A percentile compares a stretch with the other conserved stretches of the same genome.
These are phyloP conservation scores for Cyberlindnera veronae DNA, from an alignment of 805 yeast genomes.

Conservation along the genomic window DNA sequence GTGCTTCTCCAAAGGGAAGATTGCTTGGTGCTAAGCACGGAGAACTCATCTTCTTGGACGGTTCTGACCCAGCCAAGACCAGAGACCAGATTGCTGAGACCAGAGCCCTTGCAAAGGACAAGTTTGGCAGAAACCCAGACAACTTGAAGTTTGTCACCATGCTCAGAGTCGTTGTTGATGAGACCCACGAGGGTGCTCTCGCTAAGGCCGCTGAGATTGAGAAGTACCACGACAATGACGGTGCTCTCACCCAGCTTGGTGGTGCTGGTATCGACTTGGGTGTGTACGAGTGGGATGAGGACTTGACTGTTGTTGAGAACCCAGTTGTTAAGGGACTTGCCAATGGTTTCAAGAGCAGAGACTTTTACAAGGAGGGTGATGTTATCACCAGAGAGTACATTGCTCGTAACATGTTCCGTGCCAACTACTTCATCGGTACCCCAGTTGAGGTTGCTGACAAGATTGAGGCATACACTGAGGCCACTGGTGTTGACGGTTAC, in stretches of 20 bases:
- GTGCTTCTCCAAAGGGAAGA: constrained; percentile 40
- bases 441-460: constrained; percentile 40
- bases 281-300: constrained; percentile 43
- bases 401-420: constrained; percentile 26
- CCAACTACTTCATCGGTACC: constrained; percentile 31
- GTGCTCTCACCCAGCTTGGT: constrained; percentile 43
- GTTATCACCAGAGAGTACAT: constrained; percentile 30
- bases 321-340: constrained; percentile 35
- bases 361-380: constrained; percentile 22
- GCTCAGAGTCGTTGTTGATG: constrained; percentile 37
- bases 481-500: constrained; percentile 41
- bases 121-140: constrained; percentile 36
- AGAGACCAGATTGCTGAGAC: constrained; percentile 33
- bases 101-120: constrained; percentile 33
- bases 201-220: constrained; percentile 34
- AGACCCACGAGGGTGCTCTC: constrained; percentile 41
- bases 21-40: constrained; percentile 43
- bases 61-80: constrained; percentile 32
- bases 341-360: constrained; percentile 25
- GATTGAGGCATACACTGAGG: constrained; percentile 38
- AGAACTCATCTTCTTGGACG: constrained; percentile 39
- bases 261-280: constrained; percentile 44
- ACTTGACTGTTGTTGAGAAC: constrained; percentile 33
- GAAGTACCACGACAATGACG: constrained; percentile 37
- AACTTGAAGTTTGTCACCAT: constrained; percentile 39